A percentile compares a stretch with the other conserved stretches of the same genome.
phyloP scores from a whole-genome alignment of 805 yeast species.

The Debaryomyces castellii region DNA sequence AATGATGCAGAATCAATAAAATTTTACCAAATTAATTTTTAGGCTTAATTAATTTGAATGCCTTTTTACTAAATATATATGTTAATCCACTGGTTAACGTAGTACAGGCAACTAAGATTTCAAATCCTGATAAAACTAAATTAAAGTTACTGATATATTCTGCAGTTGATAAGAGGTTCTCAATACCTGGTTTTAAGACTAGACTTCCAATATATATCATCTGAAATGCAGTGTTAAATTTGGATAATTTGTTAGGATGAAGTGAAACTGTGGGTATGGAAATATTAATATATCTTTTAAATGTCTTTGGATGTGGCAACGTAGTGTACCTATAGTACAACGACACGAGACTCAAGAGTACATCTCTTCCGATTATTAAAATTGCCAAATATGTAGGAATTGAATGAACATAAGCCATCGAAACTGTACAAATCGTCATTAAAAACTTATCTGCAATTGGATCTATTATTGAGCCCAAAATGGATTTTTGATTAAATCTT shows the following conservation, averaged over 20 bases:
- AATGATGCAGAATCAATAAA: conserved; percentile 12
- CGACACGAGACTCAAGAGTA: conserved; percentile 69
- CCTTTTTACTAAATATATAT: conserved; percentile 67
- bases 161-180: conserved; percentile 14
- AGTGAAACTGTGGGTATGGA: conserved; percentile 81
- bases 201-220: conserved; percentile 76
- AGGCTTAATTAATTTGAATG: conserved; percentile 52
- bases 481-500: conserved; percentile 68
- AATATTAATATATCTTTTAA: conserved; percentile 73
- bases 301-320: conserved; percentile 72
- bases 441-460: conserved; percentile 93
- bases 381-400: conserved; percentile 68
- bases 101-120: conserved; percentile 45
- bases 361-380: conserved; percentile 82
- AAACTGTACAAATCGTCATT: conserved; percentile 81
- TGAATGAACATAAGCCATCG: conserved; percentile 63
- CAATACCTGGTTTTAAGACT: conserved; percentile 35
- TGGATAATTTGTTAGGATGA: conserved; percentile 81
- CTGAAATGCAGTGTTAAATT: conserved; percentile 87
- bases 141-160: conserved; percentile 10
- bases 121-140: conserved; percentile 23
- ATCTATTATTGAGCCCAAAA: conserved; percentile 87
- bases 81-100: conserved; percentile 78
- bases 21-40: conserved; percentile 6
- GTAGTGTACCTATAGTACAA: conserved; percentile 70